Conservation (phyloP, 169 alveolate species). For the Plasmodium gallinaceum region DNA sequence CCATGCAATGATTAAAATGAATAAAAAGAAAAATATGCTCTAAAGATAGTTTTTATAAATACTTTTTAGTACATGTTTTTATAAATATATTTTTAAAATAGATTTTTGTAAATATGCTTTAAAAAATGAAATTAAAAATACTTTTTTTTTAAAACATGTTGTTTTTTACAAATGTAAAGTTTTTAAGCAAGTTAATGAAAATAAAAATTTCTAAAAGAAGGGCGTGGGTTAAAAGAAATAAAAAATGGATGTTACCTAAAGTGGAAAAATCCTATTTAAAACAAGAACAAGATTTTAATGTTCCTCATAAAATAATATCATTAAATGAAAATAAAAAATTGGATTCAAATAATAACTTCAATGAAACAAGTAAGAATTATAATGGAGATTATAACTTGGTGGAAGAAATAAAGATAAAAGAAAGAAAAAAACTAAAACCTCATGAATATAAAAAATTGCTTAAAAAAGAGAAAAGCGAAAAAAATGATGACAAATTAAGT, state of each 20-base stretch:
- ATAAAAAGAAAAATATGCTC: too few species aligned
- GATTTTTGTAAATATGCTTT: neutral
- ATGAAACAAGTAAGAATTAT: constrained; percentile 7
- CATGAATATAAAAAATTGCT: constrained; percentile 68
- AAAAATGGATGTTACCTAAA: constrained; percentile 72
- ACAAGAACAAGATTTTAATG: constrained; percentile 71
- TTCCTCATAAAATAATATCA: constrained; percentile 45
- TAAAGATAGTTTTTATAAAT: too few species aligned
- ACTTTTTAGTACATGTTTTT: neutral
- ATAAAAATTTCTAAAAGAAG: constrained; percentile 50
- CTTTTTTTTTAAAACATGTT: constrained; percentile 21
- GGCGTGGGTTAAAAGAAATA: constrained; percentile 72
- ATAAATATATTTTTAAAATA: neutral
- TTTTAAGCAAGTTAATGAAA: constrained; percentile 57
- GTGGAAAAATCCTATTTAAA: constrained; percentile 74
- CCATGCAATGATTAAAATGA: too few species aligned
- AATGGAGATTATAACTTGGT: constrained; percentile 3
- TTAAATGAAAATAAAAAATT: constrained; percentile 4
- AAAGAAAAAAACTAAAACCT: constrained; percentile 42
- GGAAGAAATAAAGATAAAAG: constrained; percentile 10
- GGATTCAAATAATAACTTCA: neutral
- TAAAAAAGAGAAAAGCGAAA: constrained; percentile 4
- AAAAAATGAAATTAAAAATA: neutral
- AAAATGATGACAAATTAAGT: constrained; percentile 66
- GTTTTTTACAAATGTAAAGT: constrained; percentile 66